These are phyloP conservation scores for Diaporthe vexans DNA, from an alignment of 2,329 filamentous ascomycete species.

Conservation along the genomic window DNA sequence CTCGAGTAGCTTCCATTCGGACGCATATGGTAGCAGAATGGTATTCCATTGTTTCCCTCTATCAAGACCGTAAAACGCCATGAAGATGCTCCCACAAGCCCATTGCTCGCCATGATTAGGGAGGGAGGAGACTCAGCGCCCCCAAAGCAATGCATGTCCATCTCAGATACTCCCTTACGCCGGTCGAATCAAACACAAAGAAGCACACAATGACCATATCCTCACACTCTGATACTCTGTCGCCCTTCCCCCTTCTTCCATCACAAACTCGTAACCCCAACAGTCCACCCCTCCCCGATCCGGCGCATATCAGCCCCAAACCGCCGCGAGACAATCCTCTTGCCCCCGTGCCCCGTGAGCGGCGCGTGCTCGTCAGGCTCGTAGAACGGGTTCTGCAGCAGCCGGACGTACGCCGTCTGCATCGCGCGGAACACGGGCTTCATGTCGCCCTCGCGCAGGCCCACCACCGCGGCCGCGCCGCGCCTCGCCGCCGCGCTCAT, in stretches of 20 bases:
- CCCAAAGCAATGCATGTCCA: not conserved
- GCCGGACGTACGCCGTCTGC: conserved; percentile 89
- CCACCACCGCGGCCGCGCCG: conserved; percentile 64
- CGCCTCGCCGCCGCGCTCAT: conserved; percentile 47
- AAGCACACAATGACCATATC: not conserved
- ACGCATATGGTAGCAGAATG: not conserved
- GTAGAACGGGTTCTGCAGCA: conserved; percentile 96
- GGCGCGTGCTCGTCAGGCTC: conserved; percentile 87
- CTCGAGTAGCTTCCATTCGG: not conserved
- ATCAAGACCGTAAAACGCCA: not conserved
- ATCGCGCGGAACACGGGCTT: conserved; percentile 92
- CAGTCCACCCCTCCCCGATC: conserved; percentile 88
- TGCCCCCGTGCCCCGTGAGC: conserved; percentile 64
- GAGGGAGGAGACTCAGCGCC: not conserved
- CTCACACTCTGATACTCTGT: too few species aligned
- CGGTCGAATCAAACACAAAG: not conserved
- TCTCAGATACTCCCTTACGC: conserved; percentile 11
- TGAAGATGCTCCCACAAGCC: conserved; percentile 3
- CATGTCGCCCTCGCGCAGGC: conserved; percentile 87
- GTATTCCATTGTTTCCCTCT: conserved; percentile 8
- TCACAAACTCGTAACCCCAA: conserved; percentile 76
- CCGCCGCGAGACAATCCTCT: conserved; percentile 83
- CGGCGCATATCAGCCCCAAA: conserved; percentile 87
- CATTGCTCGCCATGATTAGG: not conserved
- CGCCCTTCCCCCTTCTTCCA: too few species aligned